Evolutionary conservation across 106 monocot species (phyloP).

Genomic region (Alisma plantagoaquatica): DNA sequence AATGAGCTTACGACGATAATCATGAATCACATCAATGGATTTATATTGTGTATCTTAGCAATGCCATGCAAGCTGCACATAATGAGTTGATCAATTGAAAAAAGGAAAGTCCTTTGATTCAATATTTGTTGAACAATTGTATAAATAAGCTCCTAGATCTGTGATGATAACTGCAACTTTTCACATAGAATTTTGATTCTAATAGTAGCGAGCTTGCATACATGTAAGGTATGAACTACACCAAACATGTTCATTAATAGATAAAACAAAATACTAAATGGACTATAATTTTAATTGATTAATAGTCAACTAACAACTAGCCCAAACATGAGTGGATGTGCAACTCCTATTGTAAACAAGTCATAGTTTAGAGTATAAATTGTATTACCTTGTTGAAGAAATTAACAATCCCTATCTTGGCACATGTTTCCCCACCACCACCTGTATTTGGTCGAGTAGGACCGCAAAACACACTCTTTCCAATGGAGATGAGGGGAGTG

Average conservation of each 20-base stretch:
- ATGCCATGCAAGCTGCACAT: constrained; percentile 91
- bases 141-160: constrained; percentile 61
- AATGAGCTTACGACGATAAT: no score
- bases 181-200: constrained; percentile 90
- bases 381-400: constrained; percentile 82
- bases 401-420: constrained; percentile 68
- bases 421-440: constrained; percentile 83
- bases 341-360: no score
- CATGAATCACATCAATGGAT: neutral
- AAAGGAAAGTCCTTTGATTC: constrained; percentile 55
- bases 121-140: constrained; percentile 77
- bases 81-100: constrained; percentile 93
- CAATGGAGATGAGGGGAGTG: constrained; percentile 34
- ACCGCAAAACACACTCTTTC: no score
- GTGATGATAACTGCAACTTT: constrained; percentile 61
- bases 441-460: constrained; percentile 80
- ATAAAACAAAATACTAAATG: no score
- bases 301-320: no score
- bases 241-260: no score
- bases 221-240: constrained; percentile 4
- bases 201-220: constrained; percentile 63
- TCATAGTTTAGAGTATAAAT: no score
- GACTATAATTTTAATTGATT: no score
- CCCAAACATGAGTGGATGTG: no score
- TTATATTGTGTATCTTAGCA: constrained; percentile 44